A percentile compares a stretch with the other conserved stretches of the same genome.
Conservation (phyloP, 805 yeast genomes). For the Saccharomycopsis lassenensis region DNA sequence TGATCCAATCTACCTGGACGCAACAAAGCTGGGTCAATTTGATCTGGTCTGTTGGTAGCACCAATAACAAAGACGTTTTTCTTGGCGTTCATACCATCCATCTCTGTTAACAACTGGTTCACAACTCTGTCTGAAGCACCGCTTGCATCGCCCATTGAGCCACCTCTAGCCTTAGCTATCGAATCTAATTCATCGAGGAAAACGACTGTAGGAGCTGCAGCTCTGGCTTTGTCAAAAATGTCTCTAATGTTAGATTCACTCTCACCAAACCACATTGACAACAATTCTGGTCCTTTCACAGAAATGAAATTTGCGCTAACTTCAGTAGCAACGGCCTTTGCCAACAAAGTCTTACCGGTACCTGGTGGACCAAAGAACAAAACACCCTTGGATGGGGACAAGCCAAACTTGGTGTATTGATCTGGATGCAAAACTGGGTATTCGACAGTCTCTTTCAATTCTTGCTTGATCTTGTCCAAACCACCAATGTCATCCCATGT, state of each 20-base stretch:
- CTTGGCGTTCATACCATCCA: conserved; percentile 99
- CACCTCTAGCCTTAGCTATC: conserved; percentile 95
- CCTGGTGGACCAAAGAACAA: conserved; percentile 99
- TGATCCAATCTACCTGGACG: conserved; percentile 99
- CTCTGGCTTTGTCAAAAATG: conserved; percentile 96
- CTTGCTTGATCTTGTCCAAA: conserved; percentile 88
- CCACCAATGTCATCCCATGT: conserved; percentile 99
- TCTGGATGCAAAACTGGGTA: conserved; percentile 99
- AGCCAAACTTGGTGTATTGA: conserved; percentile 95
- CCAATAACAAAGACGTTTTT: conserved; percentile 98
- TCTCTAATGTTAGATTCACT: conserved; percentile 96
- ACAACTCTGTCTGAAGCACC: conserved; percentile 96
- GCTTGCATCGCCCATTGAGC: conserved; percentile 83
- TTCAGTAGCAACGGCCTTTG: conserved; percentile 98
- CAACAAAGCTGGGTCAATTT: conserved; percentile 95
- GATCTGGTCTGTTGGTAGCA: conserved; percentile 99
- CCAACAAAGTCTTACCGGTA: conserved; percentile 97
- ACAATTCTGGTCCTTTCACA: conserved; percentile 92
- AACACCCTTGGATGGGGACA: conserved; percentile 97
- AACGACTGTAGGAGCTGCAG: conserved; percentile 99
- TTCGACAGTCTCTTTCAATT: conserved; percentile 97
- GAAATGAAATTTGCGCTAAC: conserved; percentile 97
- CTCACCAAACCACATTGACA: conserved; percentile 99
- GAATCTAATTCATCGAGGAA: conserved; percentile 97
- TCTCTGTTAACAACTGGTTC: conserved; percentile 89